Evolutionary conservation across 1,284 basidiomycete species (phyloP).

Genomic region (Schizophyllum commune): DNA sequence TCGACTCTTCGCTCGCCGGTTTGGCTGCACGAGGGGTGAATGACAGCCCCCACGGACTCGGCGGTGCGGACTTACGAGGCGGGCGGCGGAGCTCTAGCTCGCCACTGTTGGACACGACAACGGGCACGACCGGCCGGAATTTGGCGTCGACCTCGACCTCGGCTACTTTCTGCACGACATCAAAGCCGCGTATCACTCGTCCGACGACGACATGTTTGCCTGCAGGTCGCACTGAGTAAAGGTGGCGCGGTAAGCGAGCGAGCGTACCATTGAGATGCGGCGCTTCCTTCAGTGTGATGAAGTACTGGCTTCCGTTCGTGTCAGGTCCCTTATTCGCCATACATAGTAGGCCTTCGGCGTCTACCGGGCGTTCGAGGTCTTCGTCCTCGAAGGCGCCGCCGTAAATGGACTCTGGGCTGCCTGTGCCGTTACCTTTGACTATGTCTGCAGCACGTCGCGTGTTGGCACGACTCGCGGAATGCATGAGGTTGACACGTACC

Average conservation of each 20-base stretch:
- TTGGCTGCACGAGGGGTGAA: slow-evolving; percentile 9
- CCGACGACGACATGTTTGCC: slow-evolving; percentile 81
- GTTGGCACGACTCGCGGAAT: not conserved
- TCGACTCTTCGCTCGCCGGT: slow-evolving; percentile 8
- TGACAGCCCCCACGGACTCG: not conserved
- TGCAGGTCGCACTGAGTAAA: slow-evolving; percentile 8
- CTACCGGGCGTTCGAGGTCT: slow-evolving; percentile 59
- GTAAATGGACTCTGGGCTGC: slow-evolving; percentile 75
- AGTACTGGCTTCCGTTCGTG: slow-evolving; percentile 81
- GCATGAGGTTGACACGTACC: slow-evolving; percentile 30
- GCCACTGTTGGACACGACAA: slow-evolving; percentile 76
- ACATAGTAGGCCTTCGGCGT: slow-evolving; percentile 64
- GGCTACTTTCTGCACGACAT: slow-evolving; percentile 47
- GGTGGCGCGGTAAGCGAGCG: slow-evolving; percentile 1
- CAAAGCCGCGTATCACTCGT: slow-evolving; percentile 52
- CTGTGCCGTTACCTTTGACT: slow-evolving; percentile 71
- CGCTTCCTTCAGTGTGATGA: slow-evolving; percentile 68
- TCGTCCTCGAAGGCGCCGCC: slow-evolving; percentile 72
- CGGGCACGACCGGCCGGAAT: slow-evolving; percentile 61
- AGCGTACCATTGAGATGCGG: slow-evolving; percentile 57
- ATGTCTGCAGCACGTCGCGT: slow-evolving; percentile 40
- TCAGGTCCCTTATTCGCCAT: slow-evolving; percentile 82
- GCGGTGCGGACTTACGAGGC: slow-evolving; percentile 1
- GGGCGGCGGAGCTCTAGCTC: slow-evolving; percentile 68
- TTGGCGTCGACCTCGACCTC: slow-evolving; percentile 58